Evolutionary conservation across 371 early-diverging fungal genomes (phyloP).

Genomic region (Syncephalastrum racemosum): DNA sequence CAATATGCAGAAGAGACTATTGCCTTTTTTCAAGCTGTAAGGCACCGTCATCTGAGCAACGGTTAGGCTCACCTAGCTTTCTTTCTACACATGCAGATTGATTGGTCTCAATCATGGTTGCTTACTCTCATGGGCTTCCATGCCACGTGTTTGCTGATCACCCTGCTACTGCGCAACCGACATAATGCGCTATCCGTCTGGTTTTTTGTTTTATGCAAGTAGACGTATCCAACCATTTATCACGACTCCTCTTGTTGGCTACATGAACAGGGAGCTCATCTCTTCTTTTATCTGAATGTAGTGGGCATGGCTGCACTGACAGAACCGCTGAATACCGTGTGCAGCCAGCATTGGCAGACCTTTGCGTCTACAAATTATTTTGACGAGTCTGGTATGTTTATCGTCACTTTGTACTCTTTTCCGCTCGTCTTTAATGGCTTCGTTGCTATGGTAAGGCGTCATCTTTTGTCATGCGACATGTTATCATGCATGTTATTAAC

Average conservation of each 20-base stretch:
- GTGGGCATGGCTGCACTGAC: conserved; percentile 42
- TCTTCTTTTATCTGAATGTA: conserved; percentile 9
- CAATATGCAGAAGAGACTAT: conserved; percentile 20
- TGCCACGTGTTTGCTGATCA: conserved; percentile 23
- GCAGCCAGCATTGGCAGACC: conserved; percentile 27
- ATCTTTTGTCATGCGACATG: background rate
- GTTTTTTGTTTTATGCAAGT: conserved; percentile 36
- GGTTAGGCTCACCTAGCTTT: background rate
- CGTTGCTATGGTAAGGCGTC: conserved; percentile 36
- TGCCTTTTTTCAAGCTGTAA: conserved; percentile 27
- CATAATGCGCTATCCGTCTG: conserved; percentile 28
- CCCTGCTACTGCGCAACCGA: conserved; percentile 24
- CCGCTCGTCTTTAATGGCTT: conserved; percentile 45
- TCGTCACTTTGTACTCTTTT: conserved; percentile 41
- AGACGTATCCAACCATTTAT: background rate
- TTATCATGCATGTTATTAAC: background rate
- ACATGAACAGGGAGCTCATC: background rate
- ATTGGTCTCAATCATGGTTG: conserved; percentile 54
- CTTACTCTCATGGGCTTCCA: conserved; percentile 36
- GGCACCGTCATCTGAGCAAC: background rate
- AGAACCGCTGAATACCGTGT: conserved; percentile 41
- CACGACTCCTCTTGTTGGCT: background rate
- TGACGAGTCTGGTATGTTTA: conserved; percentile 46
- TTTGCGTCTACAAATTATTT: conserved; percentile 48
- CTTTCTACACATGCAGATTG: conserved; percentile 25